phyloP scores from a whole-genome alignment of 495 filamentous ascomycete genomes.

The Podospora tetraspora region DNA sequence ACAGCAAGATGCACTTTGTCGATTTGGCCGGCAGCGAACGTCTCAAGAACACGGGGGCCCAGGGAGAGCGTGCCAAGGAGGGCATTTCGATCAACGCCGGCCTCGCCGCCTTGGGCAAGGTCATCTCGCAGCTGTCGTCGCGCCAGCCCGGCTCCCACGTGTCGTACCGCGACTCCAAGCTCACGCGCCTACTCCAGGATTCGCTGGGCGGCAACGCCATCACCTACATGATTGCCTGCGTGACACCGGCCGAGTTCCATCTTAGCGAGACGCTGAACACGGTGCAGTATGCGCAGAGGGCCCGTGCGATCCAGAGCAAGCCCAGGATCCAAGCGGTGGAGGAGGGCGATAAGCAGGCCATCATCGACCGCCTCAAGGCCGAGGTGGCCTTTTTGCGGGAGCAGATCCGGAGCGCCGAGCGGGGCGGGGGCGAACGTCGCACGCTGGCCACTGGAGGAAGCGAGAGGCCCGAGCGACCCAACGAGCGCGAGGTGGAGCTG shows the following conservation, averaged over 20 bases:
- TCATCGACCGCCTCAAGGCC: slow-evolving; percentile 89
- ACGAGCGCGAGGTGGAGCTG: slow-evolving; percentile 80
- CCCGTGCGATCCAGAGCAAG: slow-evolving; percentile 94
- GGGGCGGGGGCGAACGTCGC: slow-evolving; percentile 52
- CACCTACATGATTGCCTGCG: slow-evolving; percentile 99
- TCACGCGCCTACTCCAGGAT: slow-evolving; percentile 93
- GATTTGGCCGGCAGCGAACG: slow-evolving; percentile 97
- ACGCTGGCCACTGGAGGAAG: slow-evolving; percentile 45
- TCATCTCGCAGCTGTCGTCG: slow-evolving; percentile 96
- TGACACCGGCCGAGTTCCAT: slow-evolving; percentile 95
- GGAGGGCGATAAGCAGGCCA: slow-evolving; percentile 89
- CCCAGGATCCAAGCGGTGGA: slow-evolving; percentile 92
- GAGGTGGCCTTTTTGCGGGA: slow-evolving; percentile 93
- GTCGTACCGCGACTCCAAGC: slow-evolving; percentile 94
- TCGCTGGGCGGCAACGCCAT: slow-evolving; percentile 97
- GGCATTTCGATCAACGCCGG: slow-evolving; percentile 99
- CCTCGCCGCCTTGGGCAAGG: slow-evolving; percentile 90
- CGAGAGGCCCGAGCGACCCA: slow-evolving; percentile 74
- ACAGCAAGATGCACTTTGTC: slow-evolving; percentile 98
- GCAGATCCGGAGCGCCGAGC: slow-evolving; percentile 74
- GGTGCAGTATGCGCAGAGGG: slow-evolving; percentile 93
- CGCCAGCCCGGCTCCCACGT: slow-evolving; percentile 84
- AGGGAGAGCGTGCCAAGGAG: slow-evolving; percentile 91
- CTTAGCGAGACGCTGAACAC: slow-evolving; percentile 97
- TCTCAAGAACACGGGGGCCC: slow-evolving; percentile 93